Base-by-base conservation (phyloP, 129 eudicot species). In the Centaurea solstitialis region DNA sequence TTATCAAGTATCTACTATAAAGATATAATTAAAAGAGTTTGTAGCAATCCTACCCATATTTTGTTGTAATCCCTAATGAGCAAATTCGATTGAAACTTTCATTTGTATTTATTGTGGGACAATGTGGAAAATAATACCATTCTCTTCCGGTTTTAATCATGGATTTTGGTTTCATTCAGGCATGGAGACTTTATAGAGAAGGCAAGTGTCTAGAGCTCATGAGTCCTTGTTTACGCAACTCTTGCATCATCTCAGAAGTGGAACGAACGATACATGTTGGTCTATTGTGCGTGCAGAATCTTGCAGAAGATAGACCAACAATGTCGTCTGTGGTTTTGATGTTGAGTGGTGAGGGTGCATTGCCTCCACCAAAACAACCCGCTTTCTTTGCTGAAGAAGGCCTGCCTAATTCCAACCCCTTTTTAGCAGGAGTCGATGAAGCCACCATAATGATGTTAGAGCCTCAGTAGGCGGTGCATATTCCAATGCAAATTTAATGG, bases 291-390 rank as follows among this genome's bases (percentile, higher is more conserved):
- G 95, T 90, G 3, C 95, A 90, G 68, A 90, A 88, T 33, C 86
- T 79, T 43, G 89, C 92, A n/a, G 88, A 90, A 33, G 95, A 90
- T n/a, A 88, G 95, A 57, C 95, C 95, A 20, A 82, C 84, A 23
- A 90, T 90, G 92, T 70, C 84, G 13, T 73, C 75, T 38, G 95
- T 88, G 22, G 68, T 88, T 3, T 38, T 85, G 74, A 86, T 90
- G 95, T 75, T 90, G 78, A 84, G 89, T 74, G 88, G 92, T 45
- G 89, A 86, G 24, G 65, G 26, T 28, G 82, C 82, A 38, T 39
- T 86, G 86, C 81, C 85, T 12, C 90, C 88, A 47, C 95, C 95
- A 47, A 88, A 80, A 70, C 70, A 82, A 40, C 95, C 95, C 6
- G 64, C 64, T 53, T 53, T 53, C 6, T 53, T 17, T 53, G 64